phyloP scores from a whole-genome alignment of 2,329 filamentous ascomycete species.

The Grosmannia penicillata region DNA sequence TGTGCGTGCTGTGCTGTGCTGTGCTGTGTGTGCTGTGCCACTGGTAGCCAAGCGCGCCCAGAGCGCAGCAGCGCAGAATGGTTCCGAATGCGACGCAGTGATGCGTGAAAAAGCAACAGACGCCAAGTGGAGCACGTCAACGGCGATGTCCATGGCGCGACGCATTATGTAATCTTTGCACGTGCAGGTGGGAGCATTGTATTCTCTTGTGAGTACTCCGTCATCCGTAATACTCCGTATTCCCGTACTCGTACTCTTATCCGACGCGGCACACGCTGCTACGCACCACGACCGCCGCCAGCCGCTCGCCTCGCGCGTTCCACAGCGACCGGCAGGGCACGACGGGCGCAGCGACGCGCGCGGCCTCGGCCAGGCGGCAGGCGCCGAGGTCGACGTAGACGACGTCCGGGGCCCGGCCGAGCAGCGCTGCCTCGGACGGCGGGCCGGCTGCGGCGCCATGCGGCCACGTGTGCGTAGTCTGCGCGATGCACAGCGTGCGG shows the following conservation, averaged over 20 bases:
- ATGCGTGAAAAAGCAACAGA: too few relatives aligned
- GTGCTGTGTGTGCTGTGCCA: too few relatives aligned
- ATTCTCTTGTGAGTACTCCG: too few relatives aligned
- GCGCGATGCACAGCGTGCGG: not conserved
- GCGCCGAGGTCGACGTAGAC: constrained; percentile 7
- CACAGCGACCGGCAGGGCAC: constrained; percentile 29
- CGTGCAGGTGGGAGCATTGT: too few relatives aligned
- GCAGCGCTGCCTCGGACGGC: not conserved
- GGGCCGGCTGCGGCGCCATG: not conserved
- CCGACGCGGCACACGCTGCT: constrained; percentile 1
- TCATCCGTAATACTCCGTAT: not conserved
- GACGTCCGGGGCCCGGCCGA: not conserved
- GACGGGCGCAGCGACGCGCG: constrained; percentile 9
- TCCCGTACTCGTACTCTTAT: not conserved
- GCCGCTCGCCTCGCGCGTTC: constrained; percentile 19
- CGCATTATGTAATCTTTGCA: too few relatives aligned
- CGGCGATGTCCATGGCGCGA: too few relatives aligned
- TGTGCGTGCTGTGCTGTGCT: too few relatives aligned
- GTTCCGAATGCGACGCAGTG: too few relatives aligned
- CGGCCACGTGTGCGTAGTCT: constrained; percentile 3
- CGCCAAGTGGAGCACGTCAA: too few relatives aligned
- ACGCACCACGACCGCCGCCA: constrained; percentile 20
- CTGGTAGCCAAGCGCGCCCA: too few relatives aligned
- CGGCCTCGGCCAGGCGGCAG: not conserved
- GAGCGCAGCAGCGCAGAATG: too few relatives aligned